Evolutionary conservation across 306 rosid species (phyloP).

Genomic region (Oemleria cerasiformis): DNA sequence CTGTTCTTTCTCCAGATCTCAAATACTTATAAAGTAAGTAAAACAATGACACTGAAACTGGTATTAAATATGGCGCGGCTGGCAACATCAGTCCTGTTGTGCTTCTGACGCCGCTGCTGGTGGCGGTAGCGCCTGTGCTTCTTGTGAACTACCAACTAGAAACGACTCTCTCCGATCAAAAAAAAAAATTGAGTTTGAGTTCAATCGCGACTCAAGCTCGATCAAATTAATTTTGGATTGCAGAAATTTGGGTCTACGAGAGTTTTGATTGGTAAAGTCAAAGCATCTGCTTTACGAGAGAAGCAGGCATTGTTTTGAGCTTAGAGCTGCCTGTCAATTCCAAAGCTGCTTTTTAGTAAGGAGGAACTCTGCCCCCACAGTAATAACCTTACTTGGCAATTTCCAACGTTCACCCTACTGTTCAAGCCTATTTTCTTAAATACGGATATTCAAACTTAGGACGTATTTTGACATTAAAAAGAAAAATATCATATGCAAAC

Average conservation of each 20-base stretch:
- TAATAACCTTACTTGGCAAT: background rate
- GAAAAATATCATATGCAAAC: no score
- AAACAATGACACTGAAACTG: background rate
- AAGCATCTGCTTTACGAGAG: background rate
- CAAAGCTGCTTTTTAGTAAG: background rate
- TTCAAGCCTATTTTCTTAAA: no score
- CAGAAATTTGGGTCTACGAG: background rate
- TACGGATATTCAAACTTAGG: no score
- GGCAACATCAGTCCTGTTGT: background rate
- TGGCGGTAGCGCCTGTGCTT: background rate
- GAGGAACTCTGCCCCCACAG: background rate
- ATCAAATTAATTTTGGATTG: background rate
- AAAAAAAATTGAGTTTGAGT: background rate
- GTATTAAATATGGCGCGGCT: background rate
- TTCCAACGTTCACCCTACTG: no score
- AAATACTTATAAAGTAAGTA: slow-evolving; percentile 15
- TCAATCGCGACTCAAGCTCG: no score
- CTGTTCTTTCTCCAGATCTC: slow-evolving; percentile 73
- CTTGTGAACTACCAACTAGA: background rate
- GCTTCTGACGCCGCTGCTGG: background rate
- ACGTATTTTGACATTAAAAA: no score
- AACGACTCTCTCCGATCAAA: background rate
- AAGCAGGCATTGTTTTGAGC: background rate
- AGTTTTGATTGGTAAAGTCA: background rate
- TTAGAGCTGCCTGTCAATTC: background rate